Conservation (phyloP, 1,284 basidiomycete genomes). For the Apiotrichum gracile region DNA sequence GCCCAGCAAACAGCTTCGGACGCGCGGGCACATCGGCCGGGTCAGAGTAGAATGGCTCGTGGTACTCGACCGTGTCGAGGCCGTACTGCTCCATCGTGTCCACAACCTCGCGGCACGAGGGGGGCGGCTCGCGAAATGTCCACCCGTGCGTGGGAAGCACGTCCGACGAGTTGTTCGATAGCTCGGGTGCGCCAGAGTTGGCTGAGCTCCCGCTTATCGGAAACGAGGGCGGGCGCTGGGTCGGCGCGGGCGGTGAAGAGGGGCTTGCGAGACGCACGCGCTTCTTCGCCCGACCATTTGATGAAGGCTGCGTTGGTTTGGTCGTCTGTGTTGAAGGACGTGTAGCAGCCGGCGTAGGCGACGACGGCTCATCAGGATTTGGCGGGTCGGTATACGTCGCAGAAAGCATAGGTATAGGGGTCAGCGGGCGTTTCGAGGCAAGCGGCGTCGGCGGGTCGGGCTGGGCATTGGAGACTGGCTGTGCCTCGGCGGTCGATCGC, state of each 20-base stretch:
- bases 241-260: not conserved
- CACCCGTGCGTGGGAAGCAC: slow-evolving; percentile 36
- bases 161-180: not conserved
- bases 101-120: slow-evolving; percentile 52
- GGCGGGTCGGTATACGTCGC: not conserved
- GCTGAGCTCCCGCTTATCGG: not conserved
- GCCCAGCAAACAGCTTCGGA: slow-evolving; percentile 72
- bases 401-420: not conserved
- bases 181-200: not conserved
- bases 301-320: not conserved
- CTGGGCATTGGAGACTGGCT: slow-evolving; percentile 8
- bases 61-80: slow-evolving; percentile 63
- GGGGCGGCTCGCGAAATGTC: slow-evolving; percentile 56
- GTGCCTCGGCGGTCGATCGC: not conserved
- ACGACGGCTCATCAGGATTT: not conserved
- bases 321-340: not conserved
- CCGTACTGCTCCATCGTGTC: slow-evolving; percentile 53
- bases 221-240: not conserved
- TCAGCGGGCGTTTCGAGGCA: not conserved
- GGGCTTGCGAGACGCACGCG: slow-evolving; percentile 12
- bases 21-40: slow-evolving; percentile 63
- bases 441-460: not conserved
- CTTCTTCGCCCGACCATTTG: slow-evolving; percentile 4
- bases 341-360: not conserved
- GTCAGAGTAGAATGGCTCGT: slow-evolving; percentile 71